phyloP scores from a whole-genome alignment of 305 asterid species.

The Rubia tinctorum region DNA sequence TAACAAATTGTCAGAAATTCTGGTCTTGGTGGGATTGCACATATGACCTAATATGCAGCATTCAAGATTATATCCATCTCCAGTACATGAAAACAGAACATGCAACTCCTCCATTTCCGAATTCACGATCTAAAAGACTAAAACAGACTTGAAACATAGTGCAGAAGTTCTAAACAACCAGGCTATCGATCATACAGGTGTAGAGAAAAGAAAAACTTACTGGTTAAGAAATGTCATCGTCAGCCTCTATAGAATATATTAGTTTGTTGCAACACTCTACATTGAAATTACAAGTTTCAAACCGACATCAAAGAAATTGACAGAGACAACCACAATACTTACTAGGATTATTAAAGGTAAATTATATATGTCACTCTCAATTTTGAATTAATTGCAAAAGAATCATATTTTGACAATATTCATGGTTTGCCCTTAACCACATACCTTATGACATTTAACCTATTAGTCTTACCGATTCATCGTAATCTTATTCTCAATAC shows the following conservation, averaged over 20 bases:
- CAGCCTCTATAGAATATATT: neutral
- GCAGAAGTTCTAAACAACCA: neutral
- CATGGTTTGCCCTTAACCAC: no score
- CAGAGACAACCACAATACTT: neutral
- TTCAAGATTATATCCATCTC: no score
- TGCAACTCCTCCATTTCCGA: neutral
- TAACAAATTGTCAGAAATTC: no score
- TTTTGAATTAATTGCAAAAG: no score
- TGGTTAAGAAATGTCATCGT: neutral
- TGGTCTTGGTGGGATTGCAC: no score
- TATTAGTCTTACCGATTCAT: no score
- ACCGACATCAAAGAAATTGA: neutral
- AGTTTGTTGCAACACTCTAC: neutral
- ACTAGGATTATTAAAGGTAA: neutral
- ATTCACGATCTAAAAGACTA: neutral
- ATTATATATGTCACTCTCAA: neutral
- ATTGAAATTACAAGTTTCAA: neutral
- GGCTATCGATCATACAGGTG: neutral
- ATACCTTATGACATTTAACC: neutral
- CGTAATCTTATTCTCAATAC: no score
- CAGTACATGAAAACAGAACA: neutral
- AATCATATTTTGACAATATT: no score
- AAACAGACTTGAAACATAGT: neutral
- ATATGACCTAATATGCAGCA: no score
- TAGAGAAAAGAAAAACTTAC: neutral